These are phyloP conservation scores for Sporothrix brunneoviolacea DNA, from an alignment of 2,329 filamentous ascomycete genomes.

Conservation along the genomic window DNA sequence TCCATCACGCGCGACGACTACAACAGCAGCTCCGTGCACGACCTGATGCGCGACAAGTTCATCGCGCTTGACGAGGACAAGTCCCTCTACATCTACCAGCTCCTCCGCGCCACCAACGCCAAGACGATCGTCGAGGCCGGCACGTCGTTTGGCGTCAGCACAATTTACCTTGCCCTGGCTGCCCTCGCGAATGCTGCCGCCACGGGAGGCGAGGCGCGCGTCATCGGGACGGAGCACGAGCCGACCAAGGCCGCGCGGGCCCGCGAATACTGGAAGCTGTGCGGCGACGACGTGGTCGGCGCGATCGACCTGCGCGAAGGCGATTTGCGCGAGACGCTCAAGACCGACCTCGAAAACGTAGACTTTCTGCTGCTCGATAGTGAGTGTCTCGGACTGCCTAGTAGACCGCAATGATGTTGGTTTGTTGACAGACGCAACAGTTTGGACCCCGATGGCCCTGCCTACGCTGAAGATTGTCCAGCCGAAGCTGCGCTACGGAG, in stretches of 20 bases:
- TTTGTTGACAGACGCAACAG: no score
- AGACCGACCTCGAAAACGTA: constrained; percentile 38
- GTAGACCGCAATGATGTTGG: no score
- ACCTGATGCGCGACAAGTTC: constrained; percentile 47
- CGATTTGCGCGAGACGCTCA: constrained; percentile 50
- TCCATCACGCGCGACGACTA: neutral
- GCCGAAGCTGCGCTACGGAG: constrained; percentile 27
- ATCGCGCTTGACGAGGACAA: constrained; percentile 55
- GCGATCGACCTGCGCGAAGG: constrained; percentile 52
- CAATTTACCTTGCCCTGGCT: constrained; percentile 55
- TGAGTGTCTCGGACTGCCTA: constrained; percentile 41
- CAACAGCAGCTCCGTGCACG: neutral
- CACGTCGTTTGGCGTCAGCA: constrained; percentile 55
- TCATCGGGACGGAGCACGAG: constrained; percentile 58
- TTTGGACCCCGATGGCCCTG: constrained; percentile 25
- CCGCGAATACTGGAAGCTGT: constrained; percentile 45
- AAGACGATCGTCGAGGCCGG: constrained; percentile 51
- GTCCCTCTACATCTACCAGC: constrained; percentile 48
- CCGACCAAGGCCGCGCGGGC: constrained; percentile 44
- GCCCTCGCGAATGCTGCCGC: constrained; percentile 29
- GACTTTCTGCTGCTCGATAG: constrained; percentile 56
- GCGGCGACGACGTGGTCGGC: constrained; percentile 40
- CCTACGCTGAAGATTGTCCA: constrained; percentile 34
- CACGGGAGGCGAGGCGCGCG: constrained; percentile 21
- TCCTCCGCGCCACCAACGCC: constrained; percentile 42